Evolutionary conservation across 306 rosid genomes (phyloP), one percentile per base, ranked within the genome.

Genomic region (Fragaria ananassa): DNA sequence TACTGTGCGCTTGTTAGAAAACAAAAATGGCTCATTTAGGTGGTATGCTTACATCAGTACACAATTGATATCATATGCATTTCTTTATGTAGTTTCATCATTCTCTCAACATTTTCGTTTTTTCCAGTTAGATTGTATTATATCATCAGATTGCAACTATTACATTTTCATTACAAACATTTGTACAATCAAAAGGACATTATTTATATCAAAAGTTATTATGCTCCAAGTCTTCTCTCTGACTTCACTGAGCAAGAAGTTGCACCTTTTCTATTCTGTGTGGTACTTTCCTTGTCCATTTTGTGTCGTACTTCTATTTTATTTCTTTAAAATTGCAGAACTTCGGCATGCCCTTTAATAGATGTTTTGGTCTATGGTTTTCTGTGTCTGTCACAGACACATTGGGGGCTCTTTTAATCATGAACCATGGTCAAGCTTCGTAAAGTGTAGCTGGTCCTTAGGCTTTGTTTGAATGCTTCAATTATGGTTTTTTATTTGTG

Each of bases 1-100:
- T 95, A 90, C 71, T 72, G 60, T 62, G 64, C 35, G 68, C 78
- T 78, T 79, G 60, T 56, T 45, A 25, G 47, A 54, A 27, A n/a
- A 71, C 25, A 45, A 47, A 4, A 46, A 6, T 21, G 45, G 50
- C 61, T 60, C 25, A 11, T 62, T 49, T 9, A 3, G 37, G 65
- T 60, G 70, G 35, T 65, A 35, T 65, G 49, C 47, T 17, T 9
- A n/a, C 70, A 37, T 39, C 37, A 35, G 4, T 79, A 41, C 23
- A 15, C 14, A 21, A 41, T 49, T 31, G 35, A 45, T 44, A 49
- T 27, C 46, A 9, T 66, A 46, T 5, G 29, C 44, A 37, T 0
- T 18, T 19, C 29, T 41, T 39, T 27, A n/a, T 23, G 21, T 10
- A 53, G 56, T 27, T 39, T 56, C 39, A 12, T 18, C 62, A 51